These are phyloP conservation scores for Silene latifolia DNA, from an alignment of 148 eudicot genomes.

Conservation along the genomic window DNA sequence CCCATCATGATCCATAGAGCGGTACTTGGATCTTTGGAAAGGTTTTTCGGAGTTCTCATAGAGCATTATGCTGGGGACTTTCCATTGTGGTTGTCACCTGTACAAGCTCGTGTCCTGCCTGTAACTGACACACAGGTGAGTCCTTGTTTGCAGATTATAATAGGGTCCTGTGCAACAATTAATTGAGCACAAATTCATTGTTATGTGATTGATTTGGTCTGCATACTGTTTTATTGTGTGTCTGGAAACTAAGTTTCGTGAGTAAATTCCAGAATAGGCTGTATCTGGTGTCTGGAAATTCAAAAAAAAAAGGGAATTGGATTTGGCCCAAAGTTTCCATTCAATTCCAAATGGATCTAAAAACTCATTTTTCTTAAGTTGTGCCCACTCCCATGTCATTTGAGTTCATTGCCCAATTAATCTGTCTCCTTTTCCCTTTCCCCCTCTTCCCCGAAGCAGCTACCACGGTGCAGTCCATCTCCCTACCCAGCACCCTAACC, in stretches of 20 bases:
- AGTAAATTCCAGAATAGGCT: too few relatives aligned
- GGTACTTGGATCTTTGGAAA: constrained; percentile 92
- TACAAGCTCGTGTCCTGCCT: constrained; percentile 86
- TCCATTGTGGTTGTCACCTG: constrained; percentile 92
- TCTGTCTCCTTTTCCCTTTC: too few relatives aligned
- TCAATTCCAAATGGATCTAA: too few relatives aligned
- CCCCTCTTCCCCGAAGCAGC: too few relatives aligned
- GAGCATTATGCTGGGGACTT: constrained; percentile 99
- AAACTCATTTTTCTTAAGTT: too few relatives aligned
- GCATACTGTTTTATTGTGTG: neutral
- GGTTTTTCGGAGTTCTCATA: constrained; percentile 95
- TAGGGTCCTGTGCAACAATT: neutral
- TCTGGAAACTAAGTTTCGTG: neutral
- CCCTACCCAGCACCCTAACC: neutral
- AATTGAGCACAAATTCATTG: neutral
- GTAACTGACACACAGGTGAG: constrained; percentile 87
- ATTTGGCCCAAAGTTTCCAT: neutral
- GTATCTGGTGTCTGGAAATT: too few relatives aligned
- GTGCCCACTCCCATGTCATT: too few relatives aligned
- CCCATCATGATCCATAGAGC: constrained; percentile 99
- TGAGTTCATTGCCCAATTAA: too few relatives aligned
- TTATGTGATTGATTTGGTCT: neutral
- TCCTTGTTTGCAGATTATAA: neutral
- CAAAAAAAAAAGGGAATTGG: neutral
- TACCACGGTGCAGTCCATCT: too few relatives aligned